phyloP scores from a whole-genome alignment of 164 flowering plant genomes.

The Chimonanthus salicifolius region DNA sequence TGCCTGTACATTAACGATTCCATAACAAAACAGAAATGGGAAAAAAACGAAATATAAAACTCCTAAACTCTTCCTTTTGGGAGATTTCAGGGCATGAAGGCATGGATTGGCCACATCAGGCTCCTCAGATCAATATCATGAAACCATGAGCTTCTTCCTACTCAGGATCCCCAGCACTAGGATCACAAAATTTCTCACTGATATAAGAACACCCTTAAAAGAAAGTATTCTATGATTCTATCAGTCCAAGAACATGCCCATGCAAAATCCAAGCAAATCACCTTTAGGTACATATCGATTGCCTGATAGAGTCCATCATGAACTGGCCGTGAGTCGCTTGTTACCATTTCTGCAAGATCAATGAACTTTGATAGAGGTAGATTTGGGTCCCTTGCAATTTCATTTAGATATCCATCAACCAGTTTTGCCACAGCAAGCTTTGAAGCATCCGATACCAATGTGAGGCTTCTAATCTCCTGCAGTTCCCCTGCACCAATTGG shows the following conservation, averaged over 20 bases:
- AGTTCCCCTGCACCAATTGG: conserved; percentile 31
- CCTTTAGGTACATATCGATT: conserved; percentile 87
- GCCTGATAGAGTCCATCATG: conserved; percentile 91
- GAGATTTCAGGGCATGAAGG: neutral
- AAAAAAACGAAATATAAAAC: too few species aligned
- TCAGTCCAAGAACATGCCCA: neutral
- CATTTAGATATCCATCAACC: conserved; percentile 80
- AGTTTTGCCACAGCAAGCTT: conserved; percentile 84
- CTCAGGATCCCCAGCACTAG: neutral
- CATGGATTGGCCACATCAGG: neutral
- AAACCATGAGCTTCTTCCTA: neutral
- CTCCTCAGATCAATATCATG: neutral
- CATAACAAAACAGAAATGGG: too few species aligned
- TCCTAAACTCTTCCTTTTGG: neutral
- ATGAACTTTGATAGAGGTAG: conserved; percentile 57
- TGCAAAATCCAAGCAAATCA: conserved; percentile 14
- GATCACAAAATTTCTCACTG: neutral
- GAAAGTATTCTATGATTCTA: neutral
- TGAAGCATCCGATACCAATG: conserved; percentile 63
- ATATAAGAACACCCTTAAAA: neutral
- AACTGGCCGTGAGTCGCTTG: conserved; percentile 49
- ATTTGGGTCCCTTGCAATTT: conserved; percentile 74
- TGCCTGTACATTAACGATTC: too few species aligned
- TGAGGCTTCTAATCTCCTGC: conserved; percentile 41
- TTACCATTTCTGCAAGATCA: conserved; percentile 60